Base-by-base conservation (phyloP, 2,329 filamentous ascomycete genomes). In the Claviceps pazoutovae region DNA sequence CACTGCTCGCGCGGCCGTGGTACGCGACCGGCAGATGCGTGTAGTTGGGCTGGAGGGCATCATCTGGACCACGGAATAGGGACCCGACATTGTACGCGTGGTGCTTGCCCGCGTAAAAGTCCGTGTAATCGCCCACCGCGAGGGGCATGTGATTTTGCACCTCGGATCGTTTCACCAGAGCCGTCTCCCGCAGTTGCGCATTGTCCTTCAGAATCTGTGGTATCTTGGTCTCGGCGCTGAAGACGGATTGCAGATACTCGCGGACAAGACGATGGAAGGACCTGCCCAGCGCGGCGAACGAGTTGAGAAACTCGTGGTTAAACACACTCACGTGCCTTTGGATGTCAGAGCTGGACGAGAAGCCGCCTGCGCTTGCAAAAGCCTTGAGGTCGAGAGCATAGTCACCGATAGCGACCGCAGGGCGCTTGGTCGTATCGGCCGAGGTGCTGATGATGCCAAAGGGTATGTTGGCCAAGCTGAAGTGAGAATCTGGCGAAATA, bases 1-100 rank as follows among this genome's bases (percentile, higher is more conserved):
- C 77, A 4, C 83, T 86, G 14, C 83, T 87, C 3, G 86, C 83
- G 54, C 87, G 79, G 4, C 86, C 85, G 63, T 93, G 87, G 59
- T 93, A 93, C 1, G 81, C 87, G 2, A 91, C 85, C 0, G 87
- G 87, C 0, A 93, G 71, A 58, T 90, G 83, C 48, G 78, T 85
- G 65, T 91, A 93, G 63, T 91, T 91, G 9, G 85, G 83, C 64
- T 90, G 84, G 19, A 93, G 71, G 0, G 86, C 85, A 57, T 88
- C 86, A 16, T 77, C 75, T 0, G 82, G 76, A 0, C 84, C 86
- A 37, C 87, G 79, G 68, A 91, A 88, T 21, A 90, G 74, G 1
- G 79, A 75, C 4, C 85, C 86, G 8, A 86, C 73, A 58, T 68
- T 69, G 70, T 81, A 85, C 5, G 87, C 87, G 66, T 93, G 87